A percentile compares a stretch with the other conserved stretches of the same genome.
Conservation (phyloP, 441 rosid genomes). For the Aquilaria agallochum region DNA sequence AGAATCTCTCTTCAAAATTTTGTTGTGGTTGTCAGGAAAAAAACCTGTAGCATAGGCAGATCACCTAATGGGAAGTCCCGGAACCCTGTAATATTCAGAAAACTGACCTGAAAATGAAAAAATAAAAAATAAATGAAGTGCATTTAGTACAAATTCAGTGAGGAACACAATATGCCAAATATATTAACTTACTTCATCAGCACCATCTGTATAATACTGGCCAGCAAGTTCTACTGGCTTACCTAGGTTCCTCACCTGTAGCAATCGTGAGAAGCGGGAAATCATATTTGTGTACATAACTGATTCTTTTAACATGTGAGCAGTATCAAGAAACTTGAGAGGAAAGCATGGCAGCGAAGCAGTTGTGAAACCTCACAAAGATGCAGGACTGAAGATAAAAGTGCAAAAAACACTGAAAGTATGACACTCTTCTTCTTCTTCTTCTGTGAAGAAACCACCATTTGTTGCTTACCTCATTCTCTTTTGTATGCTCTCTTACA, state of each 20-base stretch:
- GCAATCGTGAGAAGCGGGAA: conserved; percentile 12
- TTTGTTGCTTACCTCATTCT: conserved; percentile 64
- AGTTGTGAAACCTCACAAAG: no score
- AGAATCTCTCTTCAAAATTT: background rate
- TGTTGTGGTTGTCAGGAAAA: conserved; percentile 14
- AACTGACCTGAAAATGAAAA: conserved; percentile 66
- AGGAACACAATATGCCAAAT: conserved; percentile 7
- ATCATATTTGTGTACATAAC: background rate
- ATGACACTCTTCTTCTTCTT: no score
- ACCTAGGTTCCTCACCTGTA: conserved; percentile 95
- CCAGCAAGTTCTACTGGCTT: conserved; percentile 95
- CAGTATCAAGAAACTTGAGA: no score
- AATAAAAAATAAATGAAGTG: conserved; percentile 24
- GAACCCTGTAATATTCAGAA: conserved; percentile 91
- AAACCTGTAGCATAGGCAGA: conserved; percentile 95
- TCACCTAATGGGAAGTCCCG: conserved; percentile 95
- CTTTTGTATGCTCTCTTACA: conserved; percentile 79
- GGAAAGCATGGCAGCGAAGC: background rate
- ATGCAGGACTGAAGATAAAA: no score
- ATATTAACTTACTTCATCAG: conserved; percentile 75
- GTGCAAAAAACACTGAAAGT: no score
- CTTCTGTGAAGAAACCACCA: background rate
- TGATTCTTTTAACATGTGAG: no score
- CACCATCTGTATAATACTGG: conserved; percentile 89
- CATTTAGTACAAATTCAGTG: background rate